Evolutionary conservation across 495 filamentous ascomycete genomes (phyloP).

Genomic region (Amphirosellinia nigrospora): DNA sequence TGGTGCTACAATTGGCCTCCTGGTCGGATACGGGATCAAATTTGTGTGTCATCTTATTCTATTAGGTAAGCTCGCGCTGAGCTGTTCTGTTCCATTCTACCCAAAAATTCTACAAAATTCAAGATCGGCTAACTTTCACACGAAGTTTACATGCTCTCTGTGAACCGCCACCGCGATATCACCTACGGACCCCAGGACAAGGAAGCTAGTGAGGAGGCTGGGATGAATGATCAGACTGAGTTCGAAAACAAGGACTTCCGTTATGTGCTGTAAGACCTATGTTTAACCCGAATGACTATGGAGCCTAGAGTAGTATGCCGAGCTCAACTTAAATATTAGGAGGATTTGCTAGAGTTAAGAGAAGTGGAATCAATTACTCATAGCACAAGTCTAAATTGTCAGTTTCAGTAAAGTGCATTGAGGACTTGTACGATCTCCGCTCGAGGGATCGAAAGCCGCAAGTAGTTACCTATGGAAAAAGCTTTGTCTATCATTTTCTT

Average conservation of each 20-base stretch:
- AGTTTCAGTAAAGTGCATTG: too few relatives aligned
- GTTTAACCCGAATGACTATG: background rate
- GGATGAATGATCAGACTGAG: conserved; percentile 24
- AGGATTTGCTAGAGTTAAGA: too few relatives aligned
- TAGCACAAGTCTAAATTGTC: too few relatives aligned
- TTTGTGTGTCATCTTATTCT: conserved; percentile 13
- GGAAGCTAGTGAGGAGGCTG: conserved; percentile 23
- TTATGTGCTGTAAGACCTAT: conserved; percentile 13
- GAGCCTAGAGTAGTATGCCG: too few relatives aligned
- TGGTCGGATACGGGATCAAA: conserved; percentile 22
- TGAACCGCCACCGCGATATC: background rate
- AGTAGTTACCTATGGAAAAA: too few relatives aligned
- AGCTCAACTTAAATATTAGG: too few relatives aligned
- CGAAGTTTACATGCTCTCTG: conserved; percentile 9
- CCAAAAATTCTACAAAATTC: background rate
- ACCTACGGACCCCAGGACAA: conserved; percentile 11
- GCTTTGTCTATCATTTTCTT: too few relatives aligned
- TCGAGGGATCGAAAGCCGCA: too few relatives aligned
- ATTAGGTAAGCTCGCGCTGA: conserved; percentile 6
- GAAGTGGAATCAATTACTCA: too few relatives aligned
- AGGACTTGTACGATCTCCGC: too few relatives aligned
- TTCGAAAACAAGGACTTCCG: conserved; percentile 27
- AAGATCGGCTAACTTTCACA: background rate
- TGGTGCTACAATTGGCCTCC: conserved; percentile 17
- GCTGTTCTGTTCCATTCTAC: background rate